Conservation (phyloP, 1,139 yeast species). For the Kodamaea sp. region DNA sequence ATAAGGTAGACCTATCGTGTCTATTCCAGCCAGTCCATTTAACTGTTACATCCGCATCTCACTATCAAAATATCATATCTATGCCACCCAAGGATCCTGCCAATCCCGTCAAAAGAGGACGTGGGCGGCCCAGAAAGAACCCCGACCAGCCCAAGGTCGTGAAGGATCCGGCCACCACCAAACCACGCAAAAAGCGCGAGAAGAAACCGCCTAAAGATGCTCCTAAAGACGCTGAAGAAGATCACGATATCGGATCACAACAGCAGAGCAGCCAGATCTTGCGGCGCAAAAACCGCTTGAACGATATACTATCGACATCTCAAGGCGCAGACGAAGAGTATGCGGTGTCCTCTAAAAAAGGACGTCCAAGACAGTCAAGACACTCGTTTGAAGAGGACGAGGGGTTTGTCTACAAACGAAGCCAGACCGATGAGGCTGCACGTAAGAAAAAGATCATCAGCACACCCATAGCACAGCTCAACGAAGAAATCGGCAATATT, state of each 20-base stretch:
- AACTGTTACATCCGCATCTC: too few species aligned
- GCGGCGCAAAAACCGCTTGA: slow-evolving; percentile 28
- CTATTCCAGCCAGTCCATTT: too few species aligned
- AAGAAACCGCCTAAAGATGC: too few species aligned
- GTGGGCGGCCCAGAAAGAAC: too few species aligned
- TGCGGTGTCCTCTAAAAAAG: slow-evolving; percentile 1
- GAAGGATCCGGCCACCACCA: too few species aligned
- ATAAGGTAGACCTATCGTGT: too few species aligned
- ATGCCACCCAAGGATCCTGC: too few species aligned
- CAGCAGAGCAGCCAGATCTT: slow-evolving; percentile 16
- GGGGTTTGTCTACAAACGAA: slow-evolving; percentile 45
- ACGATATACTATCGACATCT: slow-evolving; percentile 23
- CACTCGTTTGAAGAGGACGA: slow-evolving; percentile 43
- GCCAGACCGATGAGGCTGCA: slow-evolving; percentile 18
- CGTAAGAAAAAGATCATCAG: slow-evolving; percentile 19
- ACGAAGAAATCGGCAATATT: slow-evolving; percentile 22
- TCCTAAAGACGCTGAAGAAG: slow-evolving; percentile 1
- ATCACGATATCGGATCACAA: slow-evolving; percentile 2
- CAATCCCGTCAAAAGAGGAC: too few species aligned
- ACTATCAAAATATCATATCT: too few species aligned
- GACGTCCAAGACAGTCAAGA: slow-evolving; percentile 7
- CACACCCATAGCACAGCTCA: slow-evolving; percentile 29
- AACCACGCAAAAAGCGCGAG: neutral
- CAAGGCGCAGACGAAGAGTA: slow-evolving; percentile 2
- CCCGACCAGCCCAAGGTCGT: too few species aligned